Evolutionary conservation across 2,329 filamentous ascomycete genomes (phyloP), one percentile per base, ranked within the genome.

Genomic region (Phialemonium atrogriseum): DNA sequence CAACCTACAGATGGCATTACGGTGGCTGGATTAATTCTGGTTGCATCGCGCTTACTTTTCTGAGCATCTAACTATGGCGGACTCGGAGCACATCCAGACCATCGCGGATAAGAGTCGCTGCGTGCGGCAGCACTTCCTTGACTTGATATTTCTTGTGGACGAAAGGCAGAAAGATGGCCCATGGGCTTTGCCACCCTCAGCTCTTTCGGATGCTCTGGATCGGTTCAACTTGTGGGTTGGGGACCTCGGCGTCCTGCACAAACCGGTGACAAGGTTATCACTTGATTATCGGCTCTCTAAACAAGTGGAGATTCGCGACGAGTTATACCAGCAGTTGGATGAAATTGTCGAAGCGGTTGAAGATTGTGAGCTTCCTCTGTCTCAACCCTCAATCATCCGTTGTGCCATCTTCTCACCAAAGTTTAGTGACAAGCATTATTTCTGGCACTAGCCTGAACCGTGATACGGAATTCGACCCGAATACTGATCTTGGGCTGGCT

Each of bases 201-300:
- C 9, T 23, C 9, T 33, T 6, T 8, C 18, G n/a, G 35, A 37
- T 21, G 16, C 17, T 5, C 3, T 30, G 10, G 35, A 31, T 21
- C 19, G 34, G 17, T 42, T 42, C 18, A 25, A 27, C 11, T 29
- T 41, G 11, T 41, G 41, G 38, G 34, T 34, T 7, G 38, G 38
- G 5, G 36, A 34, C 10, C 14, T 39, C 7, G 41, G 41, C 3
- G 38, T 33, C 1, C 19, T 39, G 14, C 30, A 27, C 4, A 14
- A 14, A 7, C 30, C 38, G 1, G 5, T 11, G 5, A 24, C 29
- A 4, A 31, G 16, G 21, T 2, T 37, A 2, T 43, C 41, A 10
- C 32, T 43, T 5, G 38, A 43, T 11, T 25, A 30, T 9, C 32
- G 41, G 2, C 32, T 43, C 0, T 7, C 20, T 4, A 19, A 19